phyloP scores from a whole-genome alignment of 169 alveolate species.

The Plasmodium fragile region DNA sequence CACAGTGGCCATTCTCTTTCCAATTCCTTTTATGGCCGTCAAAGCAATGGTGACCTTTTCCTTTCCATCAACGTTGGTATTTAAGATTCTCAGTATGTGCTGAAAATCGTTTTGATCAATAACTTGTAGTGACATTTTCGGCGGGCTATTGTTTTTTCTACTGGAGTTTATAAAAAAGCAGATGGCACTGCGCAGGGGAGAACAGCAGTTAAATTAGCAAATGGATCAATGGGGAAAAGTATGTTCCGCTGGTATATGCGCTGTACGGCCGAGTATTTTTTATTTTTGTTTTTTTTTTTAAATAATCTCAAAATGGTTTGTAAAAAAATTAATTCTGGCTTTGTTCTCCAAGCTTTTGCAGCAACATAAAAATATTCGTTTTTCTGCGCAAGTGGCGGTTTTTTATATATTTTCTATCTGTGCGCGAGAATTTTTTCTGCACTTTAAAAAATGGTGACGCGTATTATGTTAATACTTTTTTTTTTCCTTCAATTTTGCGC shows the following conservation, averaged over 20 bases:
- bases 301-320: background rate
- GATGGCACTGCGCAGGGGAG: background rate
- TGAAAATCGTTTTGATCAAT: conserved; percentile 94
- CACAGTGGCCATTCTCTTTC: conserved; percentile 97
- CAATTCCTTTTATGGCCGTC: conserved; percentile 98
- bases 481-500: background rate
- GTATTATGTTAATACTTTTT: background rate
- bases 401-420: background rate
- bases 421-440: background rate
- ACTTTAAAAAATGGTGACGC: background rate
- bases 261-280: background rate
- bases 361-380: background rate
- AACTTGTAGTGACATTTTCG: conserved; percentile 83
- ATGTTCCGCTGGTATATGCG: background rate
- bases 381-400: background rate
- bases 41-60: conserved; percentile 97
- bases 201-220: background rate
- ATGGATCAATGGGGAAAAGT: background rate
- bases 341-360: background rate
- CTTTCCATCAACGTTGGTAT: conserved; percentile 99
- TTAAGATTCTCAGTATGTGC: conserved; percentile 98
- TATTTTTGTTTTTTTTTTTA: no score
- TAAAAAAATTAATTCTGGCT: background rate
- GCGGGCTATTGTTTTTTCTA: background rate
- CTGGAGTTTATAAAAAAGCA: background rate